phyloP scores from a whole-genome alignment of 2,329 filamentous ascomycete species.

The Byssothecium circinans region DNA sequence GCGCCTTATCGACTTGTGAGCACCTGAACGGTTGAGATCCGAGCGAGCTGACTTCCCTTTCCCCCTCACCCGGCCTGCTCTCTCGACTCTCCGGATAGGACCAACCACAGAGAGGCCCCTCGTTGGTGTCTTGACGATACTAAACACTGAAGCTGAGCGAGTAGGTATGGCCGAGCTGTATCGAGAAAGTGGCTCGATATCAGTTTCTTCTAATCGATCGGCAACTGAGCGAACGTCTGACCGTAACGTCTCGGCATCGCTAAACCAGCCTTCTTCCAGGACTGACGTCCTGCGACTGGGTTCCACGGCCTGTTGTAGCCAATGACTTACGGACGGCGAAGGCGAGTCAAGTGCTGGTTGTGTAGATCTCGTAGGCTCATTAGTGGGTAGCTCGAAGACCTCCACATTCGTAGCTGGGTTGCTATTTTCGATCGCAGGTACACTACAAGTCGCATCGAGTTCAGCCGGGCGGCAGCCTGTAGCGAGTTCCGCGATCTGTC shows the following conservation, averaged over 20 bases:
- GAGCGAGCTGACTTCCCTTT: constrained; percentile 11
- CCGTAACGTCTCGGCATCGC: constrained; percentile 33
- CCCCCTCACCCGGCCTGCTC: constrained; percentile 13
- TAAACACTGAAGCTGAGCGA: constrained; percentile 23
- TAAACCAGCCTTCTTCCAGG: constrained; percentile 25
- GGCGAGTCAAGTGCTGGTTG: not conserved
- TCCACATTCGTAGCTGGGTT: not conserved
- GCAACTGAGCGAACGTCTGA: constrained; percentile 22
- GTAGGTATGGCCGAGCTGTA: constrained; percentile 13
- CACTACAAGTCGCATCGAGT: constrained; percentile 13
- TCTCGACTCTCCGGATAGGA: constrained; percentile 25
- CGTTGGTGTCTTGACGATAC: constrained; percentile 34
- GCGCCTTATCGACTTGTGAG: constrained; percentile 28
- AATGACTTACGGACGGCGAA: constrained; percentile 12
- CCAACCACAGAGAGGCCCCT: constrained; percentile 33
- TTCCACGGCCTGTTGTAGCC: constrained; percentile 9
- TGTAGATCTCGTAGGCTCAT: constrained; percentile 14
- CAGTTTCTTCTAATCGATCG: constrained; percentile 22
- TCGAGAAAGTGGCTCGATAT: constrained; percentile 16
- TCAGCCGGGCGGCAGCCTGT: constrained; percentile 14
- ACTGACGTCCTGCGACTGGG: constrained; percentile 12
- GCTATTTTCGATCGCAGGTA: not conserved
- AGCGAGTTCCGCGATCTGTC: not conserved
- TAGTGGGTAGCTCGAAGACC: constrained; percentile 30
- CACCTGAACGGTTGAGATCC: constrained; percentile 27